phyloP scores from a whole-genome alignment of 495 filamentous ascomycete genomes.

The Tuber calosporum region DNA sequence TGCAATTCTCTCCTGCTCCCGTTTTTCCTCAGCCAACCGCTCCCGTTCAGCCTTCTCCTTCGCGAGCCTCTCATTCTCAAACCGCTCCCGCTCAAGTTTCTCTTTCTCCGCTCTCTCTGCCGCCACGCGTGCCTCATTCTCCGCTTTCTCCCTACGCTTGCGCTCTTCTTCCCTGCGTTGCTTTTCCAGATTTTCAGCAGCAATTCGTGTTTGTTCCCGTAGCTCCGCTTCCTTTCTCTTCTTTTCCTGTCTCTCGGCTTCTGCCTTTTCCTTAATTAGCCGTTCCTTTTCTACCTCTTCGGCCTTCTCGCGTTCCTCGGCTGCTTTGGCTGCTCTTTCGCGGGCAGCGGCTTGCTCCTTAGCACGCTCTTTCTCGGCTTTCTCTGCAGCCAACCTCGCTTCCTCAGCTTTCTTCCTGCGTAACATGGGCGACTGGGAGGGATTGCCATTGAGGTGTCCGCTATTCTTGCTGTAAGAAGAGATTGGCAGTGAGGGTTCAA shows the following conservation, averaged over 20 bases:
- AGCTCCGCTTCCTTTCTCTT: constrained; percentile 21
- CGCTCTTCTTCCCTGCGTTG: constrained; percentile 6
- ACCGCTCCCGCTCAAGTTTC: constrained; percentile 11
- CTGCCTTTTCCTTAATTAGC: constrained; percentile 13
- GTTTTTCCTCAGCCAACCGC: constrained; percentile 4
- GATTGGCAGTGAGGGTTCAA: not conserved
- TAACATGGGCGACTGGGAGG: not conserved
- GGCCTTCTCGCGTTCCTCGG: constrained; percentile 6
- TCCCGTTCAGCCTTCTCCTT: constrained; percentile 7
- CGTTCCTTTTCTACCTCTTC: constrained; percentile 11
- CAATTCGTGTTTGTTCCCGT: constrained; percentile 2
- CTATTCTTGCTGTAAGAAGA: not conserved
- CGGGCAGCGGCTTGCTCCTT: constrained; percentile 4
- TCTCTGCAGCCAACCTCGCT: constrained; percentile 4
- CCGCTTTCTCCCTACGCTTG: constrained; percentile 9
- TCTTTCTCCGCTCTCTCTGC: constrained; percentile 15
- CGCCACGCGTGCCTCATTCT: constrained; percentile 16
- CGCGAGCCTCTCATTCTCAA: constrained; percentile 8
- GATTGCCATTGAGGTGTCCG: not conserved
- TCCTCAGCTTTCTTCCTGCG: not conserved
- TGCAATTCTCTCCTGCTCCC: not conserved
- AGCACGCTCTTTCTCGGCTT: not conserved
- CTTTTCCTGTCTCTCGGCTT: constrained; percentile 12
- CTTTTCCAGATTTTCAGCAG: constrained; percentile 16
- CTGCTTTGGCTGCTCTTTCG: constrained; percentile 12